Evolutionary conservation across 75 land plant species (phyloP).

Genomic region (Larix kaempferi): DNA sequence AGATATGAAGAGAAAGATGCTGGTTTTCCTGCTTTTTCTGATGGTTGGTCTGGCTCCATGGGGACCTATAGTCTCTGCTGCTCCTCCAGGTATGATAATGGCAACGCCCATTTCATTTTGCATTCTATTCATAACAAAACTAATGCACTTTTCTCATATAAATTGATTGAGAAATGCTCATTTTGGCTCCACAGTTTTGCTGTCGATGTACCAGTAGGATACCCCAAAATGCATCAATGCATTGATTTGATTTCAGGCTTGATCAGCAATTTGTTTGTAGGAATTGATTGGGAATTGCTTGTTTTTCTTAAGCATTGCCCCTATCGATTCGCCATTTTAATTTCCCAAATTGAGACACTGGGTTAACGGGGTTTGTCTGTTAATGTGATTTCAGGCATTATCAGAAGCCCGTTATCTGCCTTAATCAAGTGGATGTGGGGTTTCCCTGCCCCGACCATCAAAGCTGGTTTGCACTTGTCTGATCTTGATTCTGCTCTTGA

Average conservation of each 20-base stretch:
- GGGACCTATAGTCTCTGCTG: background rate
- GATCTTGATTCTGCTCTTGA: background rate
- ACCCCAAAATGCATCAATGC: too few relatives aligned
- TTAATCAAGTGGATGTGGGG: slow-evolving; percentile 41
- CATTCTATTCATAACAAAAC: background rate
- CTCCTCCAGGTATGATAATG: slow-evolving; percentile 6
- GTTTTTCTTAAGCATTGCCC: background rate
- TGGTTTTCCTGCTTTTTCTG: background rate
- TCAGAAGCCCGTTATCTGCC: slow-evolving; percentile 46
- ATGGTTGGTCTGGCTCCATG: background rate
- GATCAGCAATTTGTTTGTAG: too few relatives aligned
- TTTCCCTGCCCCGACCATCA: slow-evolving; percentile 26
- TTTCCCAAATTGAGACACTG: background rate
- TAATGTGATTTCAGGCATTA: slow-evolving; percentile 23
- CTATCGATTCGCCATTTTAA: background rate
- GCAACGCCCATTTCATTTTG: background rate
- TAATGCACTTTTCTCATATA: background rate
- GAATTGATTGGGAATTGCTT: too few relatives aligned
- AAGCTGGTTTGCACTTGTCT: slow-evolving; percentile 31
- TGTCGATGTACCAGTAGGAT: background rate
- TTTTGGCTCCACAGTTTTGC: background rate
- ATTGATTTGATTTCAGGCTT: too few relatives aligned
- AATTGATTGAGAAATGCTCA: background rate
- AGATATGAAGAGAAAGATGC: slow-evolving; percentile 1
- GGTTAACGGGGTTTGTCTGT: background rate